Base-by-base conservation (phyloP, 2,329 filamentous ascomycete species). In the Penicillium sp. region DNA sequence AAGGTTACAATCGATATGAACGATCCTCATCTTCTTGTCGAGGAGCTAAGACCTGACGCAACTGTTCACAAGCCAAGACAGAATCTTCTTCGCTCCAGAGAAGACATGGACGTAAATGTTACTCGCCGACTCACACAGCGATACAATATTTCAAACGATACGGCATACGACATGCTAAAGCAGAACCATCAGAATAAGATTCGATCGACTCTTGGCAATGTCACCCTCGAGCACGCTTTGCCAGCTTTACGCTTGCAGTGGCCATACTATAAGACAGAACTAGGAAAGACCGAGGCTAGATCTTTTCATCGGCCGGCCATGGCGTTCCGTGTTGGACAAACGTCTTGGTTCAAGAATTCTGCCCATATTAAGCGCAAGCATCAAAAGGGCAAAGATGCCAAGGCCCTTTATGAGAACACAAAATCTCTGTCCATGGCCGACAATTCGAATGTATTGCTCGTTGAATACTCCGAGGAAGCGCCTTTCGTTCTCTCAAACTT, bases 151-250 rank as follows among this genome's bases (percentile, higher is more conserved):
- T 96, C 92, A 28, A 97, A 97, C 58, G 94, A 99, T 66, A 88
- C 94, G 53, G 92, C 92, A 1, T 99, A 99, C 70, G 92, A 97
- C 67, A 85, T 91, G 54, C 82, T 99, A 42, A 97, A 97, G 73
- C 91, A 96, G 72, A 97, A 96, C 67, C 92, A 95, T 67, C 90
- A 95, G 74, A 91, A 90, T 79, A 97, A 96, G 73, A 89, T 99
- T 56, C 86, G 94, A 61, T 94, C 91, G 47, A 95, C 90, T 1
- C 83, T 99, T 55, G 90, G 91, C 42, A 93, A 92, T 66, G 85
- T 96, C 57, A 86, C 88, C n/a, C 86, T 99, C 39, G 94, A 99
- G 70, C 94, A 99, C 75, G 92, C 89, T 71, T 80, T 96, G 79
- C 93, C 94, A 15, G 94, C 94, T 10, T 79, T 93, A 65, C 92